A percentile compares a stretch with the other conserved stretches of the same genome.
Conservation (phyloP, 805 yeast species). For the Pichia membranifaciens region DNA sequence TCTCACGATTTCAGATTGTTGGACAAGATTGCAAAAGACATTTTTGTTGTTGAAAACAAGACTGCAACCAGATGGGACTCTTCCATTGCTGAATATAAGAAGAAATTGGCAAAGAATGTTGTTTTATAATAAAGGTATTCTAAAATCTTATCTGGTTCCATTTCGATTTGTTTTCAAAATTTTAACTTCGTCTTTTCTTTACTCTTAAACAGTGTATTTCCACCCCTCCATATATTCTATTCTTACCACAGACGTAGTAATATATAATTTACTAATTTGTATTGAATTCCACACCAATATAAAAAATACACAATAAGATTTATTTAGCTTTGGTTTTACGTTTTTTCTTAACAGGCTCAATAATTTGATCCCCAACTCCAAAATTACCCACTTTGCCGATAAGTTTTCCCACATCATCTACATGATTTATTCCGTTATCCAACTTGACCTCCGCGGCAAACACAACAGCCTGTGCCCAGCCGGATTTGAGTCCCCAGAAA, state of each 20-base stretch:
- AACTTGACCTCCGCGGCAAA: constrained; percentile 75
- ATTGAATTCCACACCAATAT: no score
- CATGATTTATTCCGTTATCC: constrained; percentile 54
- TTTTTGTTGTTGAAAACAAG: constrained; percentile 91
- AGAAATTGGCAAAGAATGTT: constrained; percentile 86
- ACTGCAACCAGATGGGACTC: constrained; percentile 98
- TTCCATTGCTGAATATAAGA: constrained; percentile 83
- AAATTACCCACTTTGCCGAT: background rate
- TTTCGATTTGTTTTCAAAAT: no score
- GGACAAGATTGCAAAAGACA: constrained; percentile 96
- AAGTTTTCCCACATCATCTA: constrained; percentile 8
- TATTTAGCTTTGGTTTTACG: background rate
- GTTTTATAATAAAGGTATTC: constrained; percentile 43
- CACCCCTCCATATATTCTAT: no score
- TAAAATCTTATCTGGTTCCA: background rate
- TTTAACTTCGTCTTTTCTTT: no score
- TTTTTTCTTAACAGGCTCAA: background rate
- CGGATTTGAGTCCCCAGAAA: constrained; percentile 88
- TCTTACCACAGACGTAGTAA: no score
- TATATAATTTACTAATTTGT: no score
- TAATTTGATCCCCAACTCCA: background rate
- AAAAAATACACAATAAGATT: no score
- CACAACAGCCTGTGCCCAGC: constrained; percentile 97
- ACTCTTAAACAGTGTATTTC: no score
- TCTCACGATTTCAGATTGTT: constrained; percentile 98